Evolutionary conservation across 2,329 filamentous ascomycete species (phyloP).

Genomic region (Alternaria ventricosa): DNA sequence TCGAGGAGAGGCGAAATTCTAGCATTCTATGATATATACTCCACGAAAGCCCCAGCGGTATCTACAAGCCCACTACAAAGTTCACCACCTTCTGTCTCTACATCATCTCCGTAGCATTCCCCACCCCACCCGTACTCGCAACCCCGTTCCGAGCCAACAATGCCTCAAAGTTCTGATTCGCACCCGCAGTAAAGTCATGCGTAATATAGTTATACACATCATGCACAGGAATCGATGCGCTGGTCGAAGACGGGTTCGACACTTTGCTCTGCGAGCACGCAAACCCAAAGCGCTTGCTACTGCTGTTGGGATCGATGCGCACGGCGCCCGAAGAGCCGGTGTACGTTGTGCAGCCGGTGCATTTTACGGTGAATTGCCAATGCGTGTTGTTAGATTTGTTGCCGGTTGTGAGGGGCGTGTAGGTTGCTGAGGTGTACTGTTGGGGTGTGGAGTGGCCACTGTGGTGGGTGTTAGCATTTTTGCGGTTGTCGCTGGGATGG

Average conservation of each 20-base stretch:
- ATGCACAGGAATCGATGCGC: slow-evolving; percentile 32
- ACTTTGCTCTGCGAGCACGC: slow-evolving; percentile 31
- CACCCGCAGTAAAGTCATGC: slow-evolving; percentile 35
- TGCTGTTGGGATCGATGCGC: slow-evolving; percentile 27
- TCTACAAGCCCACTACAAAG: not conserved
- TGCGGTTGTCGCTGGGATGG: fast-evolving
- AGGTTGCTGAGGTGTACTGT: slow-evolving; percentile 34
- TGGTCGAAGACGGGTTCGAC: slow-evolving; percentile 26
- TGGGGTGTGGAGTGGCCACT: slow-evolving; percentile 34
- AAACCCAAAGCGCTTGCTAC: slow-evolving; percentile 29
- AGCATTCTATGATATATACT: not conserved
- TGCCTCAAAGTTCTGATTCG: slow-evolving; percentile 31
- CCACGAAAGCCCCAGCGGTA: not conserved
- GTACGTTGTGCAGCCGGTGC: slow-evolving; percentile 38
- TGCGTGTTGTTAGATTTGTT: slow-evolving; percentile 40
- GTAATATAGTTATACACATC: slow-evolving; percentile 39
- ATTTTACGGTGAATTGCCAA: slow-evolving; percentile 42
- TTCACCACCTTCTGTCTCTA: not conserved
- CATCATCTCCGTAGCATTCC: not conserved
- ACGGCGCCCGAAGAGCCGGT: slow-evolving; percentile 19
- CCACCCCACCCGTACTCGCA: not conserved
- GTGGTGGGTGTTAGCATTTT: not conserved
- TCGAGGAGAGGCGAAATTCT: not conserved
- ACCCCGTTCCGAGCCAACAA: slow-evolving; percentile 37
- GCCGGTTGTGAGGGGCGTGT: slow-evolving; percentile 29